Base-by-base conservation (phyloP, 345 rosid species). In the Lagerstroemia speciosa region DNA sequence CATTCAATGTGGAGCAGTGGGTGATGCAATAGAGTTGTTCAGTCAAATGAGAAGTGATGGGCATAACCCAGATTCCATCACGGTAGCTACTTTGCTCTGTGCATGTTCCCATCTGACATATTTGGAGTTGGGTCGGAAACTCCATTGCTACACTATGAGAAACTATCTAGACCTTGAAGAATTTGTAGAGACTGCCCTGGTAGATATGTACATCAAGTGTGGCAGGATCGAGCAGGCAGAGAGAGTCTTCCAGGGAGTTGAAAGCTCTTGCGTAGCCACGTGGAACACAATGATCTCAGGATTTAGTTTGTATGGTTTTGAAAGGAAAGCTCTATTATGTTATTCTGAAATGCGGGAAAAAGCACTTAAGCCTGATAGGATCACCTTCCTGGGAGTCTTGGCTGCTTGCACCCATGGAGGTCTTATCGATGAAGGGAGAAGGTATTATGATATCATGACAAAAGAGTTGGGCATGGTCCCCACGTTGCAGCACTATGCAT, bases 221-320 rank as follows among this genome's bases (percentile, higher is more conserved):
- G 96, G 98, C 41, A 82, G 78, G 73, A 75, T 78, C 60, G 78
- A 65, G 50, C 74, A 69, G 2, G 89, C 91, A 11, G 92, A 86
- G 72, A 84, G 74, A 65, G 81, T 92, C 45, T 92, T 89, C 79
- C 71, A 67, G 64, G 80, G 74, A 72, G 67, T 85, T 30, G 58
- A 73, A 69, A 66, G 78, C 67, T 91, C 87, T 0, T 86, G 91
- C 70, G 62, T 87, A 69, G 92, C 88, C 41, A 79, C 89, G 29
- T 88, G 96, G 92, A 92, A 92, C 75, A 76, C 90, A 15, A 84
- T 89, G 80, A 86, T 92, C 73, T 79, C 91, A 29, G 92, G 88
- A 63, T 86, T 80, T 71, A 87, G 96, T 79, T 81, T 84, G 75
- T 72, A 76, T 3, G 94, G 98, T 29, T 75, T 79, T 43, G 92